These are phyloP conservation scores for Geotrichum aggregatum DNA, from an alignment of 1,139 yeast species.

Conservation along the genomic window DNA sequence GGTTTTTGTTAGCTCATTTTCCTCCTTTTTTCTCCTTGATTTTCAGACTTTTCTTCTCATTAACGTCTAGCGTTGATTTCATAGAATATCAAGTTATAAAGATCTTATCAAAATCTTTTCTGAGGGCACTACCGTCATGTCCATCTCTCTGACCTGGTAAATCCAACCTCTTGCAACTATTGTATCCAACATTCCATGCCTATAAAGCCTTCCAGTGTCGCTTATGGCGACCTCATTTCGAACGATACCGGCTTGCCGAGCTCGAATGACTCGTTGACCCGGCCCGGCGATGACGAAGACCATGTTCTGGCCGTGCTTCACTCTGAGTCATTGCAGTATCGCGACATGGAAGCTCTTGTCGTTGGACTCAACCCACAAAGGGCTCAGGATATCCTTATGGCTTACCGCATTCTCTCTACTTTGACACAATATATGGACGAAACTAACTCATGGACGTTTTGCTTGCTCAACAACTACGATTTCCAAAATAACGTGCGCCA, in stretches of 20 bases:
- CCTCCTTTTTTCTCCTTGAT: slow-evolving; percentile 1
- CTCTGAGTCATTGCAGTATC: slow-evolving; percentile 25
- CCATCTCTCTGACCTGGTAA: background rate
- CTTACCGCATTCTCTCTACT: slow-evolving; percentile 32
- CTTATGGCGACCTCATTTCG: slow-evolving; percentile 9
- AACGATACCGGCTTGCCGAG: slow-evolving; percentile 15
- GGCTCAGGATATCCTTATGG: slow-evolving; percentile 32
- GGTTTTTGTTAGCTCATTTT: background rate
- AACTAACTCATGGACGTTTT: slow-evolving; percentile 35
- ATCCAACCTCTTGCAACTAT: background rate
- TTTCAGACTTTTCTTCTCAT: background rate
- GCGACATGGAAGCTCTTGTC: slow-evolving; percentile 32
- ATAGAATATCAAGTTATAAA: background rate
- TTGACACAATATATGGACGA: slow-evolving; percentile 32
- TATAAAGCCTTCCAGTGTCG: background rate
- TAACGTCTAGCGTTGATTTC: background rate
- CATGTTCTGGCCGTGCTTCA: slow-evolving; percentile 33
- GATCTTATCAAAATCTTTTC: background rate
- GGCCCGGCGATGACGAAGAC: slow-evolving; percentile 23
- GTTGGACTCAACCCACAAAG: slow-evolving; percentile 28
- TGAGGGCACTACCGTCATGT: background rate
- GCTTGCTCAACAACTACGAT: slow-evolving; percentile 31
- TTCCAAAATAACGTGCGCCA: slow-evolving; percentile 33
- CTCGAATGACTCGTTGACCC: background rate
- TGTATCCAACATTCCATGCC: background rate